Base-by-base conservation (phyloP, 176 grass and related monocot genomes). In the Puccinellia tenuiflora region DNA sequence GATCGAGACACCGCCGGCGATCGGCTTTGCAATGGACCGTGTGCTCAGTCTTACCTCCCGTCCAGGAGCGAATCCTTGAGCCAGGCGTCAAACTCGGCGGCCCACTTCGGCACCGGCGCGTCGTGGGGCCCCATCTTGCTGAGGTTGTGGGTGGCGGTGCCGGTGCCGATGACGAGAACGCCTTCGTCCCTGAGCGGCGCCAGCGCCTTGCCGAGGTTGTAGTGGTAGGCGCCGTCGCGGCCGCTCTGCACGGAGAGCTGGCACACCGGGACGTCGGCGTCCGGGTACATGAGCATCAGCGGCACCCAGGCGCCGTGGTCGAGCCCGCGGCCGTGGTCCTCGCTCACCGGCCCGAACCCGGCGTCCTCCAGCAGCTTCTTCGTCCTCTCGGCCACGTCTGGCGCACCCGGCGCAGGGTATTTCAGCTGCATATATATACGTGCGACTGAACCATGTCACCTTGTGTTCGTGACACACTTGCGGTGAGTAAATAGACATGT, bases 261-360 rank as follows among this genome's bases (percentile, higher is more conserved):
- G 63, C 85, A 98, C 74, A 94, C 92, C 3, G 95, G 95, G 77
- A 95, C 76, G 84, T 73, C 43, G 24, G 90, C 88, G 25, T 90
- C 85, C 35, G 92, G 92, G 76, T 91, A 94, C 95, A 98, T 98
- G 59, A 94, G 86, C 86, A 91, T 91, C 29, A 94, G 57, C 15
- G 92, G 90, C n/a, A 92, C 90, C 90, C 92, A 98, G 0, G 90
- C 81, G 46, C 86, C 90, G 65, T 98, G 92, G 92, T 98, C 95
- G 26, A 98, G 92, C 6, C 90, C 88, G 31, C 86, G 92, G 11
- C 43, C 53, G 37, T 82, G 84, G 7, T 94, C 81, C 26, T 91
- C 85, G 75, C 87, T 79, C 66, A 91, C 90, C 22, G 78, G 88
- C 69, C 88, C 87, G 18, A 91, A 93, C 6, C 96, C 87, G 60